phyloP scores from a whole-genome alignment of 2,329 filamentous ascomycete species.

The Pleomassaria siparia region DNA sequence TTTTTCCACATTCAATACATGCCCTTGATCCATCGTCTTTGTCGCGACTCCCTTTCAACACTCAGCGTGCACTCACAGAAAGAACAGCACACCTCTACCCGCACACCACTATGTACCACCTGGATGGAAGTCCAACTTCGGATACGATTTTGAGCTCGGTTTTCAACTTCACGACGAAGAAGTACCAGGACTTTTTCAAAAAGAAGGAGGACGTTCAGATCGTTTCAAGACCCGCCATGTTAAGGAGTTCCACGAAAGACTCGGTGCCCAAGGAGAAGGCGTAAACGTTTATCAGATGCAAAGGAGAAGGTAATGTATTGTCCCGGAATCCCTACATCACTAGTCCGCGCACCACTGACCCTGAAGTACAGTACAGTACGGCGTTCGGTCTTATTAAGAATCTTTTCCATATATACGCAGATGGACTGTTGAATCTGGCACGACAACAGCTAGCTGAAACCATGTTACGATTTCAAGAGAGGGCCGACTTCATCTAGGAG shows the following conservation, averaged over 20 bases:
- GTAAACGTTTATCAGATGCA: slow-evolving; percentile 1
- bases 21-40: not conserved
- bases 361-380: no score
- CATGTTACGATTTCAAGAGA: no score
- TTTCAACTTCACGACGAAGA: slow-evolving; percentile 21
- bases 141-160: slow-evolving; percentile 24
- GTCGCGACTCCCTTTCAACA: not conserved
- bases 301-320: no score
- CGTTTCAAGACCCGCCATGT: slow-evolving; percentile 30
- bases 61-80: not conserved
- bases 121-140: slow-evolving; percentile 22
- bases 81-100: not conserved
- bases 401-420: no score
- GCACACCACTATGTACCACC: slow-evolving; percentile 23
- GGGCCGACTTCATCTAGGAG: no score
- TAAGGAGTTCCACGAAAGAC: slow-evolving; percentile 39
- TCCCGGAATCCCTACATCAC: no score
- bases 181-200: slow-evolving; percentile 21
- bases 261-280: slow-evolving; percentile 40
- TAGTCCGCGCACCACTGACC: no score
- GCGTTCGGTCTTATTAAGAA: no score
- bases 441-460: no score
- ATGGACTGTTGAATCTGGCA: no score
- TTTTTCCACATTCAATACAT: no score
- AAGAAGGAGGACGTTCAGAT: slow-evolving; percentile 10